These are phyloP conservation scores for Thalassiosira ordinaria DNA, from an alignment of 352 stramenopile genomes.

Conservation along the genomic window DNA sequence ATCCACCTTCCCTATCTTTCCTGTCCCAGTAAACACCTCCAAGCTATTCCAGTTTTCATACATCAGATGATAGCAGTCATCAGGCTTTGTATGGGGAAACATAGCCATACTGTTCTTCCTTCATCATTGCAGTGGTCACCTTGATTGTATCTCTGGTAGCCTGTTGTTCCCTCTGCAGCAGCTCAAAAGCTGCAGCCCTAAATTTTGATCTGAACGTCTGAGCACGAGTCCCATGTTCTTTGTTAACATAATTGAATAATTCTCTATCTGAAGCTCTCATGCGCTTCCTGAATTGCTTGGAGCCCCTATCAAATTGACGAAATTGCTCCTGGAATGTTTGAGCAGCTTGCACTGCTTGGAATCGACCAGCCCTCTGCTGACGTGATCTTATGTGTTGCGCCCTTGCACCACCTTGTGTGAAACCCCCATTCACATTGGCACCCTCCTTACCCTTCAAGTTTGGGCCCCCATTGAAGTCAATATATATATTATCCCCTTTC, in stretches of 20 bases:
- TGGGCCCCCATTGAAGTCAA: no score
- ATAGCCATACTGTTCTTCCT: not conserved
- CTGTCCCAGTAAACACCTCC: not conserved
- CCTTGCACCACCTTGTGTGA: not conserved
- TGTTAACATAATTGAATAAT: not conserved
- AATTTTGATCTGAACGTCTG: not conserved
- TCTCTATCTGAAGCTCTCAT: not conserved
- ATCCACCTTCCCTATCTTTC: not conserved
- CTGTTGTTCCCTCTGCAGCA: not conserved
- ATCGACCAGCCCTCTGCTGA: not conserved
- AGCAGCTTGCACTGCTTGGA: not conserved
- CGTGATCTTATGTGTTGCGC: not conserved
- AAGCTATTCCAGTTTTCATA: conserved; percentile 27
- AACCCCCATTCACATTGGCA: no score
- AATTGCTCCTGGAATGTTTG: not conserved
- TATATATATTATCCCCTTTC: no score
- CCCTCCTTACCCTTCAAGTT: not conserved
- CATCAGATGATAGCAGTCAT: not conserved
- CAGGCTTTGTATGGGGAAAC: not conserved
- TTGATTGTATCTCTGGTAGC: no score
- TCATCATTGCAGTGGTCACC: not conserved
- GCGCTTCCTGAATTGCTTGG: not conserved
- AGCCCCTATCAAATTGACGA: not conserved
- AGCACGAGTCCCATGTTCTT: not conserved
- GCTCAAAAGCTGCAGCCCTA: not conserved